Evolutionary conservation across 768 basidiomycete genomes (phyloP), one percentile per base, ranked within the genome.

Genomic region (Boletus sp.): DNA sequence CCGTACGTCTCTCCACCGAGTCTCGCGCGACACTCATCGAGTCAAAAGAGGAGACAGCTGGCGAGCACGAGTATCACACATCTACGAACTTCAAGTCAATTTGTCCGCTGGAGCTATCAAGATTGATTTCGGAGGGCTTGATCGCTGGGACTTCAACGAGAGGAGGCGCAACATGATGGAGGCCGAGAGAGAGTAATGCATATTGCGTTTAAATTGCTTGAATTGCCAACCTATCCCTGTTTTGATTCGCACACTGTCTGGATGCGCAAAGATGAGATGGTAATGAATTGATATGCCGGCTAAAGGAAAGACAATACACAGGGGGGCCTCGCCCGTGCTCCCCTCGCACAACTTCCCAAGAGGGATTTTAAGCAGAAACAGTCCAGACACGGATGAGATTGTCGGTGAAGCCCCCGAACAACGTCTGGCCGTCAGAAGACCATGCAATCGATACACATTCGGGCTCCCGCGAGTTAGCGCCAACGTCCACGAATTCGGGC

Each of bases 401-500:
- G 77, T 98, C 95, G 52, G 92, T 92, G 85, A 94, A 96, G 58
- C 96, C 96, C 75, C 90, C 94, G 74, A 95, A 98, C 59, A 99
- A 83, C 51, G 92, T 95, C 79, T 97, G 94, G 55, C 97, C 97
- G 74, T 97, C 95, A 47, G 96, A 88, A 54, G 94, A 97, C 97
- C 97, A 99, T 59, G 97, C 92, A 66, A 98, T 91, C 50, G 95
- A 98, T 45, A 95, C 89, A 74, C 92, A 94, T 77, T 97, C 93
- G 37, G 93, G 91, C 65, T 92, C 85, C 72, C 86, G 81, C 18
- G 86, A 80, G 56, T 85, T 84, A 63, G 82, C 81, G 52, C 82
- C 76, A 57, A 87, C 83, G 66, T 93, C 89, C 60, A 84, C 83
- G 74, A 92, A 95, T 67, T 95, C 90, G 59, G 96, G 94, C 79